phyloP scores from a whole-genome alignment of 176 grass and related monocot species.

The Musa troglodytarum region DNA sequence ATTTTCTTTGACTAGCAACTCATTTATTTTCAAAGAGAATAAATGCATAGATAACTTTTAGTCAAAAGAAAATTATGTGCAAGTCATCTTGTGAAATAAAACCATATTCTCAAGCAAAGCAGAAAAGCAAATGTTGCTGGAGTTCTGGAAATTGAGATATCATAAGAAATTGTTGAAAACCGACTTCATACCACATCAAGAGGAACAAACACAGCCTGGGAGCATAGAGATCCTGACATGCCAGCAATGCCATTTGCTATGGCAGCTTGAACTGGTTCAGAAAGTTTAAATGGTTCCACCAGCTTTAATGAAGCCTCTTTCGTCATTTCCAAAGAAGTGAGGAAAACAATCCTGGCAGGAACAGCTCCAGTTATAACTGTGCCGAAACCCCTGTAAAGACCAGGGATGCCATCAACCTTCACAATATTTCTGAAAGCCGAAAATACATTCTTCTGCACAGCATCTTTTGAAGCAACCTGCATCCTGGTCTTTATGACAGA shows the following conservation, averaged over 20 bases:
- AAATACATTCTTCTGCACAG: conserved; percentile 64
- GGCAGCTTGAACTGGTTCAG: conserved; percentile 62
- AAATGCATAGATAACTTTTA: no score
- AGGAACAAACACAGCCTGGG: conserved; percentile 85
- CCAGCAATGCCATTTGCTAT: conserved; percentile 76
- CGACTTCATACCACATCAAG: conserved; percentile 76
- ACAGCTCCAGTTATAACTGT: conserved; percentile 81
- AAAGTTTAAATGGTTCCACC: conserved; percentile 58
- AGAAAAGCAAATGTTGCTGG: no score
- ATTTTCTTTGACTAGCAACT: no score
- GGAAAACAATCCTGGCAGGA: conserved; percentile 86
- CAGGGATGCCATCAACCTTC: conserved; percentile 58
- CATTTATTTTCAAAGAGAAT: no score
- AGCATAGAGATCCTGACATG: conserved; percentile 62
- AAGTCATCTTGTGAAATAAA: no score
- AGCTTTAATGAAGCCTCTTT: conserved; percentile 66
- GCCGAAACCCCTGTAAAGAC: conserved; percentile 76
- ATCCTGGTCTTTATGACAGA: conserved; percentile 92
- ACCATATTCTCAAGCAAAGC: no score
- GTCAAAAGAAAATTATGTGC: no score
- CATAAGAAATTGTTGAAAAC: not conserved
- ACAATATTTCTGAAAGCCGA: conserved; percentile 69
- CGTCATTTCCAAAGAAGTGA: conserved; percentile 71
- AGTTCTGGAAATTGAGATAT: not conserved
- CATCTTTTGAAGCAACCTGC: conserved; percentile 92